A percentile compares a stretch with the other conserved stretches of the same genome.
These are phyloP conservation scores for Tulasnella sp. DNA, from an alignment of 768 basidiomycete species.

Conservation along the genomic window DNA sequence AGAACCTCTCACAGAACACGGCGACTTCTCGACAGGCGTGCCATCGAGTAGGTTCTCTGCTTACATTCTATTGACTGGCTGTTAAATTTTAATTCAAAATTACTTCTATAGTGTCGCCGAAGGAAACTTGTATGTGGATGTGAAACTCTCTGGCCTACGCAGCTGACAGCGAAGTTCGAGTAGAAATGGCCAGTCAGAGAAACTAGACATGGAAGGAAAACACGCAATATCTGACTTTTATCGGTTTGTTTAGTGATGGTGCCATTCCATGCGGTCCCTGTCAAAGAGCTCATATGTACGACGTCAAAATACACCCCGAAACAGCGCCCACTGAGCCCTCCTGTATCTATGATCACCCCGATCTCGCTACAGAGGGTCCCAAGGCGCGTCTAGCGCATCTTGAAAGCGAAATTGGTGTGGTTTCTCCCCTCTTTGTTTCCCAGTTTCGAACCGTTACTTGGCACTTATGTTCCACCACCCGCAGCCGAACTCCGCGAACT, in stretches of 20 bases:
- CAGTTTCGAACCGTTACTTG: neutral
- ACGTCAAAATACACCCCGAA: neutral
- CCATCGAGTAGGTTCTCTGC: neutral
- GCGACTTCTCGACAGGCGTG: neutral
- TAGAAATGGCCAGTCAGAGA: slow-evolving; percentile 2
- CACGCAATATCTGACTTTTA: neutral
- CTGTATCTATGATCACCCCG: slow-evolving; percentile 18
- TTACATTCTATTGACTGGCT: neutral
- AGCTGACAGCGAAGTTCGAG: neutral
- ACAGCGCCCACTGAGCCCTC: neutral
- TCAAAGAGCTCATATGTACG: slow-evolving; percentile 3
- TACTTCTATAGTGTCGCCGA: neutral
- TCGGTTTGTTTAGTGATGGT: slow-evolving; percentile 1
- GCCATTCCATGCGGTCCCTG: slow-evolving; percentile 16
- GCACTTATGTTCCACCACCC: neutral
- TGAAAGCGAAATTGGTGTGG: slow-evolving; percentile 22
- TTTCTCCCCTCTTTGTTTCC: neutral
- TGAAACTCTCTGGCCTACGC: neutral
- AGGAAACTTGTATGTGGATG: neutral
- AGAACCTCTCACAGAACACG: neutral
- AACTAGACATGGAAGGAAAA: neutral
- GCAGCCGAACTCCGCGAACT: neutral
- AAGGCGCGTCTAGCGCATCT: neutral
- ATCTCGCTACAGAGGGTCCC: slow-evolving; percentile 1
- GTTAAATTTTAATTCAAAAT: neutral